Conservation (phyloP, 1,284 basidiomycete species). For the Naganishia albida region DNA sequence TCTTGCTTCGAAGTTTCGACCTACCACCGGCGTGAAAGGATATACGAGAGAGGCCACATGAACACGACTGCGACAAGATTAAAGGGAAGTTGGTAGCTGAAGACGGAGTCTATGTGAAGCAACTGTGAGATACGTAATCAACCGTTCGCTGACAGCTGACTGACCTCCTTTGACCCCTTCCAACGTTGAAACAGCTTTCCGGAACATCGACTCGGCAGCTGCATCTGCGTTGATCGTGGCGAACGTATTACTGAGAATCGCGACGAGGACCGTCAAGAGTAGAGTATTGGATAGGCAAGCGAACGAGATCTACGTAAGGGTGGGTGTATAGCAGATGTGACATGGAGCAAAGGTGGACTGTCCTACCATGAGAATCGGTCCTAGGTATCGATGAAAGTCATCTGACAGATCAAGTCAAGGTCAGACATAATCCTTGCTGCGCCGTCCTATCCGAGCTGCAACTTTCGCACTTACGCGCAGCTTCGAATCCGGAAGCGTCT, state of each 20-base stretch:
- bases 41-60: conserved; percentile 78
- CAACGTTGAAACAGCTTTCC: conserved; percentile 82
- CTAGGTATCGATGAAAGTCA: conserved; percentile 76
- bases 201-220: conserved; percentile 88
- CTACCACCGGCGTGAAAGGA: conserved; percentile 59
- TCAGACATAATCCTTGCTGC: no score
- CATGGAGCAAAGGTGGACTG: background rate
- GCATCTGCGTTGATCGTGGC: conserved; percentile 88
- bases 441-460: background rate
- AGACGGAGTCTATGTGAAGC: conserved; percentile 73
- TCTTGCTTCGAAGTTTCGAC: background rate
- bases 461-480: conserved; percentile 62
- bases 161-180: conserved; percentile 63
- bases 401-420: no score
- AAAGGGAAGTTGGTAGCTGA: conserved; percentile 89
- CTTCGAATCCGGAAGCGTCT: conserved; percentile 79
- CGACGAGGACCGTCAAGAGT: conserved; percentile 57
- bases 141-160: conserved; percentile 30
- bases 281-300: conserved; percentile 82
- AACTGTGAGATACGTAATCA: background rate
- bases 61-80: conserved; percentile 78
- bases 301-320: conserved; percentile 59
- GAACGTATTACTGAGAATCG: conserved; percentile 88
- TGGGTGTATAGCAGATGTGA: background rate
- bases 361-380: conserved; percentile 75